Percentiles rank a stretch among this genome's conserved stretches.
Conservation (phyloP, 1,284 basidiomycete species). For the Apiotrichum sp. region DNA sequence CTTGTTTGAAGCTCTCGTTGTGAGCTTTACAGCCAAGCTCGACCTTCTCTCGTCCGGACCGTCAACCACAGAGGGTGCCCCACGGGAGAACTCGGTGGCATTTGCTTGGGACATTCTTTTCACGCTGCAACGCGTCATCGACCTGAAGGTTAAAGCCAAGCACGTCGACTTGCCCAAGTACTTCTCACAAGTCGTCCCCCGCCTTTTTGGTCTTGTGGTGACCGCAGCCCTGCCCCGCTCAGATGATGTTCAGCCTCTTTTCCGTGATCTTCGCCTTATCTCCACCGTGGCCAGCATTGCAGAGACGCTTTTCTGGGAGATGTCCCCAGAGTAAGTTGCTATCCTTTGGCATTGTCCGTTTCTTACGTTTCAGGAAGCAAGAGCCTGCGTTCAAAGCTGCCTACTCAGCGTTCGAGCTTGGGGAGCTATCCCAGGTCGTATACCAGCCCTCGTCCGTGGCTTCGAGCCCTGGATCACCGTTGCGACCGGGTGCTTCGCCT, state of each 20-base stretch:
- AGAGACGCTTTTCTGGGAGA: conserved; percentile 60
- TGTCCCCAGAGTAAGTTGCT: conserved; percentile 57
- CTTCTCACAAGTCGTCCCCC: conserved; percentile 64
- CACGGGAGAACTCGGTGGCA: conserved; percentile 58
- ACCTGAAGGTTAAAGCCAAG: conserved; percentile 57
- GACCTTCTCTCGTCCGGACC: conserved; percentile 52
- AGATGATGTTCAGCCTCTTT: conserved; percentile 40
- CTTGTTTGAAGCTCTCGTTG: conserved; percentile 77
- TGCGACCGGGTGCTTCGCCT: conserved; percentile 6
- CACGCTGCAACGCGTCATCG: conserved; percentile 60
- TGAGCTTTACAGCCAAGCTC: conserved; percentile 72
- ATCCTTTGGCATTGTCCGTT: not conserved
- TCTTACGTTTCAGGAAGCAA: conserved; percentile 49
- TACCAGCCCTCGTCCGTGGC: conserved; percentile 47
- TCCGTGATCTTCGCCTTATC: conserved; percentile 62
- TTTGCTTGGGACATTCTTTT: conserved; percentile 78
- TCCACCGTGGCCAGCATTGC: conserved; percentile 60
- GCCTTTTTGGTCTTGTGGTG: conserved; percentile 65
- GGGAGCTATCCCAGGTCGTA: conserved; percentile 55
- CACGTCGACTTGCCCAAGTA: conserved; percentile 73
- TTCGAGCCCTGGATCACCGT: not conserved
- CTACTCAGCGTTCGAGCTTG: conserved; percentile 59
- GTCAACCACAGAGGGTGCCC: not conserved
- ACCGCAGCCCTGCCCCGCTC: conserved; percentile 47
- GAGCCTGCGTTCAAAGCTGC: conserved; percentile 52